Percentiles rank a stretch among this genome's conserved stretches.
These are phyloP conservation scores for Acaromyces ingoldii DNA, from an alignment of 1,284 basidiomycete species.

Conservation along the genomic window DNA sequence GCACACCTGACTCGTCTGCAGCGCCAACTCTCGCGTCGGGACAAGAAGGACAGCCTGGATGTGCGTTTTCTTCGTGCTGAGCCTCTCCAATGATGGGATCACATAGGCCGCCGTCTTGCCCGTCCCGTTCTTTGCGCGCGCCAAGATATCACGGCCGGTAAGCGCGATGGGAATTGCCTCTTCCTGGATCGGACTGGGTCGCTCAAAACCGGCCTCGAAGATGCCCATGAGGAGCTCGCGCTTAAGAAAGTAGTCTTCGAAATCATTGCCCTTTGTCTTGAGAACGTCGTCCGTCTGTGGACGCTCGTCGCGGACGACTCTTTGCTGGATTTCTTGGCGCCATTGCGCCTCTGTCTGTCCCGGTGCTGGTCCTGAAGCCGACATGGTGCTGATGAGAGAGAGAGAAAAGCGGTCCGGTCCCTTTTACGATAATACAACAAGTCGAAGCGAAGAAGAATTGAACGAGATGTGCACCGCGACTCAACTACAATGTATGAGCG, in stretches of 20 bases:
- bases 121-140: constrained; percentile 58
- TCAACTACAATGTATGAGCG: too few relatives aligned
- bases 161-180: constrained; percentile 61
- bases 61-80: constrained; percentile 78
- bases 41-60: constrained; percentile 64
- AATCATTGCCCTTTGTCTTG: constrained; percentile 50
- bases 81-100: constrained; percentile 89
- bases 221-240: constrained; percentile 52
- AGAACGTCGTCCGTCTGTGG: constrained; percentile 51
- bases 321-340: constrained; percentile 9
- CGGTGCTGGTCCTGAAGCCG: constrained; percentile 33
- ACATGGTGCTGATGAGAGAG: constrained; percentile 19
- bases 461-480: neutral
- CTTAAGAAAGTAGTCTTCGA: constrained; percentile 51
- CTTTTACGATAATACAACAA: neutral
- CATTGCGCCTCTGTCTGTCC: constrained; percentile 26
- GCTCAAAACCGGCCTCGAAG: constrained; percentile 65
- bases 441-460: neutral
- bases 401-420: neutral
- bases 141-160: constrained; percentile 70
- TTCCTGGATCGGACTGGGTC: constrained; percentile 96
- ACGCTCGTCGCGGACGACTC: constrained; percentile 31
- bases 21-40: constrained; percentile 49
- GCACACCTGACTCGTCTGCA: constrained; percentile 89
- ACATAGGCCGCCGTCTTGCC: constrained; percentile 93